Base-by-base conservation (phyloP, 2,329 filamentous ascomycete species). In the Neofusicoccum parvum region DNA sequence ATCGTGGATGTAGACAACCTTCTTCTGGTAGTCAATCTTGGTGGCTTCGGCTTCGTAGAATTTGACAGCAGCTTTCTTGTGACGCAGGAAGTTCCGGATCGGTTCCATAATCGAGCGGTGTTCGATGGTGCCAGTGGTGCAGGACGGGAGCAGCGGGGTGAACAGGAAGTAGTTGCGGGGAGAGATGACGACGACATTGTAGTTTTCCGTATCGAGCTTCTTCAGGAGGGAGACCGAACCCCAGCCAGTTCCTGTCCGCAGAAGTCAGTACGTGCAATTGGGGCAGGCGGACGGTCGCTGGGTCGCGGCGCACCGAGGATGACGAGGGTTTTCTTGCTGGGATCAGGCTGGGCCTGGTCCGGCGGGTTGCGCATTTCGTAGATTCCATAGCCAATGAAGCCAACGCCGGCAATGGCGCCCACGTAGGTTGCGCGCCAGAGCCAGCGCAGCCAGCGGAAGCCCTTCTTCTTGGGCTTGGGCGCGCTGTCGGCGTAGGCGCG, bases 21-120 rank as follows among this genome's bases (percentile, higher is more conserved):
- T 95, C 81, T 90, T 92, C 72, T 95, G 91, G 71, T 93, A 90
- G 80, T 99, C 95, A 77, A 99, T 92, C 82, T 95, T 94, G 75
- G 91, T 96, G 66, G 92, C 93, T 79, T 98, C 94, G 70, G 95
- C 95, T 86, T 99, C 95, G 86, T 97, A 99, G 86, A 91, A 99
- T 81, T 93, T 95, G 79, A 96, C 95, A 56, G 89, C 86, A 69
- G 92, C 91, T 82, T 92, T 93, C 87, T 98, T 98, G 83, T 95
- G 91, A 75, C 94, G 92, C 72, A 97, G 87, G 79, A 99, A 97
- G 78, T 95, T 92, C 77, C 95, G 92, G 74, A 99, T 90, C 65
- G 95, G 95, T 84, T 99, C 95, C 95, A 99, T 99, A 81, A 99
- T 99, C 76, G 94, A 98, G 78, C 95, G 92, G 84, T 98, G 95